Conservation (phyloP, 2,329 filamentous ascomycete species). For the Pseudogymnoascus sp. region DNA sequence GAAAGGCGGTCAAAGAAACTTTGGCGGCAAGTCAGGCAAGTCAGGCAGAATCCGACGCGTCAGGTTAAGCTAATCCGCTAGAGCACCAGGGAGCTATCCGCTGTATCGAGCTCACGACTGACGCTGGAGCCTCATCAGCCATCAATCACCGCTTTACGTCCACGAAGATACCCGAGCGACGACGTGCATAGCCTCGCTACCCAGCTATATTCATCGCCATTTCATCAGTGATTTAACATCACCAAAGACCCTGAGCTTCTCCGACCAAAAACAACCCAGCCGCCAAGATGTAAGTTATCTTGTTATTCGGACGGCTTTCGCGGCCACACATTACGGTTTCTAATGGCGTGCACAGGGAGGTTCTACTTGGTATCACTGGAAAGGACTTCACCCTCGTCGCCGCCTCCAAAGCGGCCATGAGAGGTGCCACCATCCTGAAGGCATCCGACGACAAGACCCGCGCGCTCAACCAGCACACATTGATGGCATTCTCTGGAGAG, state of each 20-base stretch:
- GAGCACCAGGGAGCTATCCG: constrained; percentile 9
- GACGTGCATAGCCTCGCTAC: constrained; percentile 20
- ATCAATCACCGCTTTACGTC: constrained; percentile 8
- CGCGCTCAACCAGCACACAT: constrained; percentile 80
- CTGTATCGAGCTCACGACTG: constrained; percentile 4
- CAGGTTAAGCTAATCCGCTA: constrained; percentile 9
- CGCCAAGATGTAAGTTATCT: constrained; percentile 25
- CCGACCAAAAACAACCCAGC: constrained; percentile 9
- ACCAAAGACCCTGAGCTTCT: constrained; percentile 15
- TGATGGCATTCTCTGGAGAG: constrained; percentile 94
- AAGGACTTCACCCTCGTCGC: constrained; percentile 99
- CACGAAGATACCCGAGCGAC: constrained; percentile 9
- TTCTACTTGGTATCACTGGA: constrained; percentile 94
- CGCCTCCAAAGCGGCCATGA: constrained; percentile 96
- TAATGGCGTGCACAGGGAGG: constrained; percentile 59
- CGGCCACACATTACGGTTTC: neutral
- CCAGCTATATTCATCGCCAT: constrained; percentile 17
- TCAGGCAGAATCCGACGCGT: constrained; percentile 9
- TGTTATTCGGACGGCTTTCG: constrained; percentile 13
- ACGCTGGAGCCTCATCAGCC: constrained; percentile 8
- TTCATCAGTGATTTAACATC: constrained; percentile 17
- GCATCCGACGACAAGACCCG: constrained; percentile 94
- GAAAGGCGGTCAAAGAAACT: constrained; percentile 7
- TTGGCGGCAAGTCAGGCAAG: constrained; percentile 4
- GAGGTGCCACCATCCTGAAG: constrained; percentile 93